Evolutionary conservation across 148 eudicot species (phyloP).

Genomic region (Limonium bicolor): DNA sequence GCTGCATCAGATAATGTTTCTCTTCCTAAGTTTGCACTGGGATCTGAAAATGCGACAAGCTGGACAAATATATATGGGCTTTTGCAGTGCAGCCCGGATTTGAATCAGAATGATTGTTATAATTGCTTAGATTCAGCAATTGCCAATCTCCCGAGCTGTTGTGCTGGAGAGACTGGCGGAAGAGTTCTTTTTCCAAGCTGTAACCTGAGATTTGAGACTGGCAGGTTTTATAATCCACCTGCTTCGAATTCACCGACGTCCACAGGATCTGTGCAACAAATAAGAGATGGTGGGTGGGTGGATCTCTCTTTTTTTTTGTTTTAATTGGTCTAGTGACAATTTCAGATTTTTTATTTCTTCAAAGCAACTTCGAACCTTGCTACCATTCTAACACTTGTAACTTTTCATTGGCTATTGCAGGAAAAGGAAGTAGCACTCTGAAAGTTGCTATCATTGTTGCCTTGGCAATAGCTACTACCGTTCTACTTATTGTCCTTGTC

Average conservation of each 20-base stretch:
- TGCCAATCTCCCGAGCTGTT: neutral
- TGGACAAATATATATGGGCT: neutral
- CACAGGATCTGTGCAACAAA: neutral
- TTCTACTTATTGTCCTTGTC: neutral
- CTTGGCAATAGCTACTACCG: neutral
- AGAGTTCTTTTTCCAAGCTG: conserved; percentile 5
- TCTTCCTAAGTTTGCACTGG: conserved; percentile 7
- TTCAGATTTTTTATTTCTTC: neutral
- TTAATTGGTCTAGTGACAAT: neutral
- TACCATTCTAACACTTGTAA: neutral
- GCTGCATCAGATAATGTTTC: conserved; percentile 8
- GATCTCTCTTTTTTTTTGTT: too few relatives aligned
- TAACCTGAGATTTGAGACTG: conserved; percentile 3
- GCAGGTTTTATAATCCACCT: neutral
- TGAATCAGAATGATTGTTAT: conserved; percentile 3
- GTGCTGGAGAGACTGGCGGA: neutral
- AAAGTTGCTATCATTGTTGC: neutral
- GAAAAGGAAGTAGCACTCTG: neutral
- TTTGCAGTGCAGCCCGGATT: conserved; percentile 16
- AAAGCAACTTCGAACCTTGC: neutral
- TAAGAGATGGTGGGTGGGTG: too few relatives aligned
- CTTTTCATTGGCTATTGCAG: neutral
- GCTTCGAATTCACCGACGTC: neutral
- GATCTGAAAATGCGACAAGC: neutral
- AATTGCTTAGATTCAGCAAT: conserved; percentile 2